These are phyloP conservation scores for Wickerhamiella occidentalis DNA, from an alignment of 805 yeast genomes.

Conservation along the genomic window DNA sequence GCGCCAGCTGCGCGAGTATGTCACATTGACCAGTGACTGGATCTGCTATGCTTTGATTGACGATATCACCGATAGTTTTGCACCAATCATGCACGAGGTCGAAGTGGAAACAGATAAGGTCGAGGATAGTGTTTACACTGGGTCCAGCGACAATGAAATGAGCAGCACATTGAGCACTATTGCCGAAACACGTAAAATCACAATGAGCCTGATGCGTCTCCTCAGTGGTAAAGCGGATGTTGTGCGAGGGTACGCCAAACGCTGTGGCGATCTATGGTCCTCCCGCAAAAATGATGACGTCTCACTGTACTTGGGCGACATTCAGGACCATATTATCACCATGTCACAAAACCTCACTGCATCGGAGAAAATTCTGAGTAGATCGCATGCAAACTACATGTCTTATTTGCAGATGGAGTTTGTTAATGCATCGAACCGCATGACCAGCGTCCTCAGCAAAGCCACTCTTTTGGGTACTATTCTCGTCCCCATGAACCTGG, in stretches of 20 bases:
- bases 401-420: slow-evolving; percentile 88
- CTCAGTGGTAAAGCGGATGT: slow-evolving; percentile 89
- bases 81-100: slow-evolving; percentile 43
- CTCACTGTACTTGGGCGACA: slow-evolving; percentile 80
- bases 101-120: slow-evolving; percentile 49
- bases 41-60: slow-evolving; percentile 50
- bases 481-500: slow-evolving; percentile 74
- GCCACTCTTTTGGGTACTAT: slow-evolving; percentile 85
- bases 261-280: slow-evolving; percentile 43
- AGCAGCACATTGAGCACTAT: slow-evolving; percentile 40
- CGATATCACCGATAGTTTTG: slow-evolving; percentile 50
- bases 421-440: slow-evolving; percentile 66
- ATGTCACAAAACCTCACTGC: slow-evolving; percentile 81
- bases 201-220: slow-evolving; percentile 81
- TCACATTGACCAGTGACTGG: slow-evolving; percentile 47
- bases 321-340: slow-evolving; percentile 88
- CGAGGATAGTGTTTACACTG: slow-evolving; percentile 69
- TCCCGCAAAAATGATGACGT: slow-evolving; percentile 38
- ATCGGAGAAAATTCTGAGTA: slow-evolving; percentile 78
- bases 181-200: slow-evolving; percentile 78
- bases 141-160: slow-evolving; percentile 39
- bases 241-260: slow-evolving; percentile 82
- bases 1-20: slow-evolving; percentile 46
- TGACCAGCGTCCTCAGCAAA: slow-evolving; percentile 72
- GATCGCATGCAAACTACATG: slow-evolving; percentile 79